These are phyloP conservation scores for Solanum piurae DNA, from an alignment of 257 asterid genomes.

Conservation along the genomic window DNA sequence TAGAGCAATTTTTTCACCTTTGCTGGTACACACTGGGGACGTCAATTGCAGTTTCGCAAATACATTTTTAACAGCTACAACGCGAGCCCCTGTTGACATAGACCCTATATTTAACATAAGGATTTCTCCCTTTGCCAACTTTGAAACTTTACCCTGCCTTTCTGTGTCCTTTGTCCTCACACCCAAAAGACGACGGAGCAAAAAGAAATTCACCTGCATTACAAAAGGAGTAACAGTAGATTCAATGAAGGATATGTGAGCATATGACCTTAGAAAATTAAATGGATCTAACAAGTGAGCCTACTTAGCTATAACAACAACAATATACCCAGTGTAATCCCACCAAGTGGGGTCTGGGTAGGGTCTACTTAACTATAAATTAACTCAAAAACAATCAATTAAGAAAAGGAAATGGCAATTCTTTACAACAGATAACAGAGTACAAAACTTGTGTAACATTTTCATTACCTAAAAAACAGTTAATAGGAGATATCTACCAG, in stretches of 20 bases:
- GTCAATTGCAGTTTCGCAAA: conserved; percentile 90
- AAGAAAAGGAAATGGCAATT: background rate
- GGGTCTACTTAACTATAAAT: background rate
- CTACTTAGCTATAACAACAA: background rate
- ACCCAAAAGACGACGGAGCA: conserved; percentile 78
- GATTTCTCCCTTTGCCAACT: conserved; percentile 78
- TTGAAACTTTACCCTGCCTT: conserved; percentile 81
- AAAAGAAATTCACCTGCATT: conserved; percentile 77
- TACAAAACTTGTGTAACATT: background rate
- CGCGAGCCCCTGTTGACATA: conserved; percentile 97
- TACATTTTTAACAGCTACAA: conserved; percentile 72
- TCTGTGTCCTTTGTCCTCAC: conserved; percentile 94
- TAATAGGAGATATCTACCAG: background rate
- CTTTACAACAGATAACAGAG: background rate
- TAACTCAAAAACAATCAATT: background rate
- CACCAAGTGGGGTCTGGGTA: background rate
- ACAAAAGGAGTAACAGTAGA: background rate
- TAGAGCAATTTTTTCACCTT: conserved; percentile 82
- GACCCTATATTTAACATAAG: conserved; percentile 98
- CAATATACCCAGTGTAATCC: background rate
- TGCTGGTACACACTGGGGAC: conserved; percentile 95
- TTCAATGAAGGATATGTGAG: background rate
- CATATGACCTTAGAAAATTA: background rate
- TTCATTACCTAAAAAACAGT: background rate
- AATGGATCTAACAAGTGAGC: background rate